Base-by-base conservation (phyloP, 2,329 filamentous ascomycete genomes). In the Talaromyces sp. region DNA sequence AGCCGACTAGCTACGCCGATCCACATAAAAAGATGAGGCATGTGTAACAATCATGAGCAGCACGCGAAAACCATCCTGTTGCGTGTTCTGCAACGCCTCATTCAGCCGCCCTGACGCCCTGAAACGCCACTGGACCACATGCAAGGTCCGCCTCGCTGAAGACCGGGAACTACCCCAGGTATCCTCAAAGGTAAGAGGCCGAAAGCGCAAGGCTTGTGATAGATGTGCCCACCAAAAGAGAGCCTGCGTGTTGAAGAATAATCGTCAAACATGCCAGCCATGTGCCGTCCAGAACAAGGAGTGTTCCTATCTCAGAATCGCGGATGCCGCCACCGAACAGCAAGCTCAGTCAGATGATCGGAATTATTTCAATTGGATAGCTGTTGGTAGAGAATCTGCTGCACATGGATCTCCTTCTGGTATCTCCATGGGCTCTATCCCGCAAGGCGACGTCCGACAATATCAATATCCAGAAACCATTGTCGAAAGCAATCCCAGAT, bases 51-150 rank as follows among this genome's bases (percentile, higher is more conserved):
- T 3, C 35, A 38, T 38, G 35, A 38, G 17, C 35, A 38, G 17
- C 35, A n/a, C 35, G 35, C 35, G 7, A n/a, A 17, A n/a, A 17
- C 35, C 14, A n/a, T 61, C 60, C 38, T 64, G 63, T 19, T 61
- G 50, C 24, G 68, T 29, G 26, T 66, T 52, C 17, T 53, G 17
- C 53, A 64, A 56, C 4, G 67, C 49, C 21, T 61, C 17, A 8
- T 51, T 29, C 62, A 58, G 65, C 35, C 35, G 35, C 35, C 35
- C 35, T 38, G 35, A 38, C 14, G 35, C 35, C 6, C 35, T 38
- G 5, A 38, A 38, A 38, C 35, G 35, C 35, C 35, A 38, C 35
- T 38, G 35, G 35, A 38, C 35, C 7, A 38, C 35, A 8, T 38
- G 35, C 17, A 38, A 38, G 17, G 35, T 38, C 35, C 35, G 35